Conservation (phyloP, 2,329 filamentous ascomycete species). For the Zalaria sp. region DNA sequence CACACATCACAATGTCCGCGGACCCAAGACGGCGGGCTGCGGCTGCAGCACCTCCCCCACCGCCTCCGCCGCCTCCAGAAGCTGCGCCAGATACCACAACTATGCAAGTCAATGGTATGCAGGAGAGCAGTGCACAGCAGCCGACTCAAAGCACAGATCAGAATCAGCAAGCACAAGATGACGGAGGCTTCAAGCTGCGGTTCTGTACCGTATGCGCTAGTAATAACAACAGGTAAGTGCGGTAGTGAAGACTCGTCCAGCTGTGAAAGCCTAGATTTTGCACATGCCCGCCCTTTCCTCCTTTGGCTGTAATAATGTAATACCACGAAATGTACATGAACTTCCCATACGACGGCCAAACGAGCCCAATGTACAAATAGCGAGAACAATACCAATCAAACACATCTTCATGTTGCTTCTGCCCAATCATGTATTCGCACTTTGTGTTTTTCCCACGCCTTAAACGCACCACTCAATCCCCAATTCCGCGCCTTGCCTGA, state of each 20-base stretch:
- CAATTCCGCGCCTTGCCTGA: no score
- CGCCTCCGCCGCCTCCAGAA: constrained; percentile 33
- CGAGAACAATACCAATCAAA: no score
- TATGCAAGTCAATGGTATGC: constrained; percentile 17
- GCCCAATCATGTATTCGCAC: neutral
- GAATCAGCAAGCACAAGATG: constrained; percentile 19
- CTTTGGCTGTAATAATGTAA: no score
- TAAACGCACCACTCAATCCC: no score
- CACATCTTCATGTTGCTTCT: no score
- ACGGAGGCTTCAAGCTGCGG: constrained; percentile 69
- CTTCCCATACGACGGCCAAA: no score
- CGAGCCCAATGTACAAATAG: no score
- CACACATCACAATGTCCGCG: constrained; percentile 19
- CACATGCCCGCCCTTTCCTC: no score
- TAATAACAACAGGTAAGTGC: constrained; percentile 77
- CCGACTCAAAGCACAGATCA: constrained; percentile 2
- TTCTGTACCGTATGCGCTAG: constrained; percentile 99
- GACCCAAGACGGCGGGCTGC: constrained; percentile 30
- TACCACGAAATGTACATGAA: no score
- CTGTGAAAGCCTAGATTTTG: no score
- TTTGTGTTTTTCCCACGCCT: neutral
- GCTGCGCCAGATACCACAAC: constrained; percentile 14
- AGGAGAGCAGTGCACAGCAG: constrained; percentile 16
- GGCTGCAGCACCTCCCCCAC: constrained; percentile 33
- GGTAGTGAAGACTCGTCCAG: neutral